Base-by-base conservation (phyloP, 2,329 filamentous ascomycete species). In the Cercospora berteroae region DNA sequence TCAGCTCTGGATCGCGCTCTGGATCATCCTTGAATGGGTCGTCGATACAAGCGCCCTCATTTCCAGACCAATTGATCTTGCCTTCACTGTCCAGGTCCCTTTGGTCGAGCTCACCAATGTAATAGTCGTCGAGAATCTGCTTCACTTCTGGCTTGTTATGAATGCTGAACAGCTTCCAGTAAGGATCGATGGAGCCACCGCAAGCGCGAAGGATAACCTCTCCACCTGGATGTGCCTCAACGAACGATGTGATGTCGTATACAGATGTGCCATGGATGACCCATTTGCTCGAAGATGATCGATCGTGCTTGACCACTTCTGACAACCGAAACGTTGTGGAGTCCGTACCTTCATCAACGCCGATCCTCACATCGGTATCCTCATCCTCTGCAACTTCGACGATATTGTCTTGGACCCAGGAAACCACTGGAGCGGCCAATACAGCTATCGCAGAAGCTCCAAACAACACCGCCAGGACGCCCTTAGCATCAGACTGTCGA, bases 181-280 rank as follows among this genome's bases (percentile, higher is more conserved):
- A 90, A 0, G 86, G 84, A 61, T 91, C 88, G 60, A 91, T 85
- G 64, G 84, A 85, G 42, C 86, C 85, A 3, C 89, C 89, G 1
- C 87, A 88, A 1, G 89, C 89, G 31, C 86, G 84, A 8, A 90
- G 80, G 67, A 91, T 91, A 13, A 91, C 87, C 62, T 89, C 86
- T 50, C 89, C 89, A 3, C 89, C 89, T 0, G 89, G 89, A 74
- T 91, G 89, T 0, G 84, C 87, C 1, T 82, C 80, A 23, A 90
- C 79, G 87, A 88, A 91, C 60, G 90, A 87, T 0, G 88, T 90
- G 62, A 91, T 90, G 73, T 91, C 86, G 81, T 90, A 91, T 20
- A 91, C 88, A 65, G 87, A 86, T 74, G 86, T 86, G 25, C 83
- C 86, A 63, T 83, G 83, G n/a, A 85, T 87, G 4, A 91, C 85